A percentile compares a stretch with the other conserved stretches of the same genome.
Evolutionary conservation across 164 flowering plant genomes (phyloP).

Genomic region (Aristolochia californica): DNA sequence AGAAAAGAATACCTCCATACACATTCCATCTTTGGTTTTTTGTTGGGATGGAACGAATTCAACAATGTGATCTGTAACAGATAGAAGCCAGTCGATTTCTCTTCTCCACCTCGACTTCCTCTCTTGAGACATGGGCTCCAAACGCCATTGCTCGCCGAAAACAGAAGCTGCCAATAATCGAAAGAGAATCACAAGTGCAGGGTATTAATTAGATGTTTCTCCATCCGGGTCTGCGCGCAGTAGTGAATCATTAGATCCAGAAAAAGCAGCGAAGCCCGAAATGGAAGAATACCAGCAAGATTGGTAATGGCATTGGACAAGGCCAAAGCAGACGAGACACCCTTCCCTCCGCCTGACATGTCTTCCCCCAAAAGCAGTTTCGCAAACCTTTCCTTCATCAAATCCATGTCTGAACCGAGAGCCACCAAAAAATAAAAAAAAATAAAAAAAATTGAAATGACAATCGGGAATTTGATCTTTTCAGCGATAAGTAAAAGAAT

Average conservation of each 20-base stretch:
- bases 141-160: conserved; percentile 63
- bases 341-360: conserved; percentile 95
- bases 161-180: conserved; percentile 51
- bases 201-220: background rate
- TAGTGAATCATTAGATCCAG: background rate
- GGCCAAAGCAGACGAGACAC: conserved; percentile 90
- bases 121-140: conserved; percentile 76
- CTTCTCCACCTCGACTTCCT: conserved; percentile 69
- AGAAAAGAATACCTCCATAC: conserved; percentile 47
- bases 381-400: conserved; percentile 77
- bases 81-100: conserved; percentile 84
- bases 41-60: conserved; percentile 85
- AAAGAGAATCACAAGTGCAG: background rate
- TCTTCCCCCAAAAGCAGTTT: conserved; percentile 92
- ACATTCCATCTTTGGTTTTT: conserved; percentile 50
- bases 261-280: too few species aligned
- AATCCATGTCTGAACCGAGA: conserved; percentile 44
- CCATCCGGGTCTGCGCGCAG: background rate
- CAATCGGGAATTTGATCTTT: too few species aligned
- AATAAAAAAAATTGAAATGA: too few species aligned
- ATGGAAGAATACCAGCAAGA: conserved; percentile 73
- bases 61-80: conserved; percentile 88
- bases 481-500: too few species aligned
- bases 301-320: conserved; percentile 91
- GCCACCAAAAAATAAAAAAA: too few species aligned